Percentiles rank a stretch among this genome's conserved stretches.
These are phyloP conservation scores for Penicillium paneum DNA, from an alignment of 2,329 filamentous ascomycete species.

Conservation along the genomic window DNA sequence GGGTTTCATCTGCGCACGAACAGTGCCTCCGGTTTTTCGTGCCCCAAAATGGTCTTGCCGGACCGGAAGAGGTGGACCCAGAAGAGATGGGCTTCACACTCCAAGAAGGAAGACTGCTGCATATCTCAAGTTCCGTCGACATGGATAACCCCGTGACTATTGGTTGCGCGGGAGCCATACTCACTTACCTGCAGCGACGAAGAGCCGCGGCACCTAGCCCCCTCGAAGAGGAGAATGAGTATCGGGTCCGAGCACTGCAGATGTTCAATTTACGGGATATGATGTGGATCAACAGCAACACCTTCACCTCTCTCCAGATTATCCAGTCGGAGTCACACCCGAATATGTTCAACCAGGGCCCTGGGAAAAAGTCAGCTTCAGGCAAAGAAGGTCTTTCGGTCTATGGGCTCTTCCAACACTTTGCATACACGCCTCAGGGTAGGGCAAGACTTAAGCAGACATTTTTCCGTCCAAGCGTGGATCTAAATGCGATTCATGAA, in stretches of 20 bases:
- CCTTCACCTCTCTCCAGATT: constrained; percentile 78
- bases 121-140: constrained; percentile 68
- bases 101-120: constrained; percentile 62
- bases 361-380: constrained; percentile 57
- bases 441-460: constrained; percentile 69
- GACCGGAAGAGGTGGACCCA: constrained; percentile 38
- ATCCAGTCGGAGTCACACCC: constrained; percentile 79
- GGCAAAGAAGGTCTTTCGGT: constrained; percentile 79
- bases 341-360: constrained; percentile 72
- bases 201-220: constrained; percentile 58
- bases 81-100: constrained; percentile 49
- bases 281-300: constrained; percentile 78
- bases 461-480: constrained; percentile 74
- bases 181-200: constrained; percentile 73
- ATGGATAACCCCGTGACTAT: constrained; percentile 71
- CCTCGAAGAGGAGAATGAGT: constrained; percentile 30
- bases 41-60: constrained; percentile 54
- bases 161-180: constrained; percentile 80
- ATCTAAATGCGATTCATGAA: constrained; percentile 65
- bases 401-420: constrained; percentile 74
- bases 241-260: constrained; percentile 62
- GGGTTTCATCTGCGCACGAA: constrained; percentile 49
- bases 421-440: constrained; percentile 77
- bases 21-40: constrained; percentile 58
- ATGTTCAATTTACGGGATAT: constrained; percentile 68